Conservation (phyloP, 2,329 filamentous ascomycete genomes). For the Thermothelomyces thermophilus region DNA sequence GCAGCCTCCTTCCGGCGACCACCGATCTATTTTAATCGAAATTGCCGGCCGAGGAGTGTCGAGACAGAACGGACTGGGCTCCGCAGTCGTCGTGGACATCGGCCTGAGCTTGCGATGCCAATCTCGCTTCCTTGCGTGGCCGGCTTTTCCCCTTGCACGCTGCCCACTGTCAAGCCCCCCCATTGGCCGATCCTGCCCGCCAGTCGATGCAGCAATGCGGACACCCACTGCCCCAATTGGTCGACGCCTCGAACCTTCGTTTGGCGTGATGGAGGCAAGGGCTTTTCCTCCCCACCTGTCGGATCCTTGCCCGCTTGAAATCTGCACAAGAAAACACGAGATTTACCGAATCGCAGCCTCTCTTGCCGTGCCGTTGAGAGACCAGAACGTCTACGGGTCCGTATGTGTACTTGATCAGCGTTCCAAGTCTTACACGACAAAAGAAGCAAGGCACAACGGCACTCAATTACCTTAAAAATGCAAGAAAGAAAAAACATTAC, state of each 20-base stretch:
- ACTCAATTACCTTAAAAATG: no score
- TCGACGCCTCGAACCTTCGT: neutral
- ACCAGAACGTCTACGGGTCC: no score
- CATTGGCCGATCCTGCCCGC: conserved; percentile 10
- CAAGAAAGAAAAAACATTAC: no score
- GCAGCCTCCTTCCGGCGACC: neutral
- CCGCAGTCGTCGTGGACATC: no score
- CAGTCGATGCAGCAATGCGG: conserved; percentile 8
- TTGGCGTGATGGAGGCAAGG: neutral
- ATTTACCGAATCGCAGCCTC: no score
- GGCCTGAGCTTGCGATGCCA: conserved; percentile 10
- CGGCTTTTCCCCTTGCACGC: conserved; percentile 7
- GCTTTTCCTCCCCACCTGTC: no score
- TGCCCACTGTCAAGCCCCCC: neutral
- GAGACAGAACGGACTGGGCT: neutral
- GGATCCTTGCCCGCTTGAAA: no score
- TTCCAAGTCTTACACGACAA: no score
- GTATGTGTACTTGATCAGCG: no score
- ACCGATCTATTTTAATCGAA: conserved; percentile 16
- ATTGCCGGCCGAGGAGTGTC: conserved; percentile 8
- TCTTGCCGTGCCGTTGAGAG: no score
- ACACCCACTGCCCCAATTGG: conserved; percentile 5
- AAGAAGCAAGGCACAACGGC: no score
- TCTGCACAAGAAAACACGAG: no score
- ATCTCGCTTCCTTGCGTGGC: conserved; percentile 20